Base-by-base conservation (phyloP, 2,329 filamentous ascomycete genomes). In the Diaporthe citri region DNA sequence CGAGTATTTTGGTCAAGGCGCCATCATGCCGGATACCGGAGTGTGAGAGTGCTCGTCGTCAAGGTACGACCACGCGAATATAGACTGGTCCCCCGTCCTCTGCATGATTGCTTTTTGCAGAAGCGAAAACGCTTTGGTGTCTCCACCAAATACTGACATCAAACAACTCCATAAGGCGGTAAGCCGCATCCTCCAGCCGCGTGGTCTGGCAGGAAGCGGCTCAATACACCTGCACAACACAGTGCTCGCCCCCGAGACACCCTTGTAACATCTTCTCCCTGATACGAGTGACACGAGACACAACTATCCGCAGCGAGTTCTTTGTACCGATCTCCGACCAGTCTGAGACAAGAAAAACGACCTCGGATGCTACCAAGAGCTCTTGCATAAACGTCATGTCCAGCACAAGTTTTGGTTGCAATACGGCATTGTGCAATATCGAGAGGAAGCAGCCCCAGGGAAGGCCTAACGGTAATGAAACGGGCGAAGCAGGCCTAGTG, bases 231-330 rank as follows among this genome's bases (percentile, higher is more conserved):
- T 78, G 41, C 1, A 78, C 79, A 12, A 80, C 69, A 59, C 78
- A 77, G 39, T 74, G 75, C 4, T 64, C 36, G 10, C 74, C 39
- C 56, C 31, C 39, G 31, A 17, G 66, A 52, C 66, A 25, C 20
- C 70, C 34, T 20, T 31, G 62, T 1, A 84, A 74, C 22, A 79
- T 77, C 20, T 77, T 72, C 22, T 60, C 66, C 12, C 76, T 77
- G 56, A 85, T 84, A 3, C 78, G 75, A 7, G 83, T 84, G 46
- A 82, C 79, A 25, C 74, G 83, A 83, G 55, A 82, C 79, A 34
- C 74, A 51, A 10, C 78, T 77, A 15, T 83, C 71, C 74, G 73
- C 36, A 79, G 76, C 13, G 74, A 72, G 28, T 74, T 75, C 48
- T 77, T 80, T 10, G 64, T 78, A 48, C 77, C 79, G 10, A 80